Evolutionary conservation across 2,329 filamentous ascomycete genomes (phyloP).

Genomic region (Dactylonectria estremocensis): DNA sequence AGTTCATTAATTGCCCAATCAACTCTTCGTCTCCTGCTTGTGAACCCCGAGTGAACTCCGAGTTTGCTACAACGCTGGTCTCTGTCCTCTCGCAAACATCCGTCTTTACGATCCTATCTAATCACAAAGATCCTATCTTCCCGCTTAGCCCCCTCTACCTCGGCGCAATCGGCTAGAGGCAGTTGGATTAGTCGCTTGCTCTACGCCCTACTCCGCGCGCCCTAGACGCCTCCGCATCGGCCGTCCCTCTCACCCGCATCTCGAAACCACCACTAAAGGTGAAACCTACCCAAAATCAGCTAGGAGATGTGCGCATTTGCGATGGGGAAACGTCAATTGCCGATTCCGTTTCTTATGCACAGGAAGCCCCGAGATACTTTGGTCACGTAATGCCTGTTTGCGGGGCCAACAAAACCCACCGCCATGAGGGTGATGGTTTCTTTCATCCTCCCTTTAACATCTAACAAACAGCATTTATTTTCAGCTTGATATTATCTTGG

Average conservation of each 20-base stretch:
- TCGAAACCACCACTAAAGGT: background rate
- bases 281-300: background rate
- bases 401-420: conserved; percentile 29
- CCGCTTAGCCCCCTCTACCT: background rate
- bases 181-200: too few species aligned
- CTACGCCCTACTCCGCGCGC: too few species aligned
- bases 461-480: background rate
- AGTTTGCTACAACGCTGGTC: too few species aligned
- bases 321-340: background rate
- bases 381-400: conserved; percentile 10
- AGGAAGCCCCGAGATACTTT: too few species aligned
- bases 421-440: conserved; percentile 11
- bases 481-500: background rate
- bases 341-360: background rate
- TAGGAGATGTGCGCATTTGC: background rate
- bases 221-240: conserved; percentile 10
- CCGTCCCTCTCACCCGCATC: background rate
- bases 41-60: too few species aligned
- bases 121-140: background rate
- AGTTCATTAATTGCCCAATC: too few species aligned
- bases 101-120: background rate
- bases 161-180: conserved; percentile 17
- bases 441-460: conserved; percentile 21
- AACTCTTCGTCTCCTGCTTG: too few species aligned
- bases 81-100: background rate